Conservation (phyloP, 768 basidiomycete species). For the Boletus pseudo-olivaceus region DNA sequence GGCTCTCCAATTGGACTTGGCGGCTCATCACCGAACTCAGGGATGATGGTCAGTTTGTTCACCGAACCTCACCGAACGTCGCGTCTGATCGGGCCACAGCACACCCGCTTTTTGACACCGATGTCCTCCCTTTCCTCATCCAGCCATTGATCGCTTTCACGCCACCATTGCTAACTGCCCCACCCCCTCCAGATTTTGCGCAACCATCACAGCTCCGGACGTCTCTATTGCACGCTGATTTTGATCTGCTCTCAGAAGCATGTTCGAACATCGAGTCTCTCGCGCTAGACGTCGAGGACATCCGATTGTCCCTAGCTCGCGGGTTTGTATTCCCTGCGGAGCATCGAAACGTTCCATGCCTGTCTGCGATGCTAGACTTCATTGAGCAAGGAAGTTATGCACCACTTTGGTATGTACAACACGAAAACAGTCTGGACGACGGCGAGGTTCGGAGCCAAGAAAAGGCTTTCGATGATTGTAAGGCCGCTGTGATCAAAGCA, state of each 20-base stretch:
- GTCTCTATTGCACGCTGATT: constrained; percentile 58
- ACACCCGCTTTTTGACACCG: constrained; percentile 55
- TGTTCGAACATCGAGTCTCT: constrained; percentile 77
- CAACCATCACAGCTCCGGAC: constrained; percentile 40
- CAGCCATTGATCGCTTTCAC: constrained; percentile 57
- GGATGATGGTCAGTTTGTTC: constrained; percentile 55
- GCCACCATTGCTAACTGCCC: constrained; percentile 45
- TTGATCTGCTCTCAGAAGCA: constrained; percentile 68
- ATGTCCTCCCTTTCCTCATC: constrained; percentile 61
- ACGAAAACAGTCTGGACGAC: constrained; percentile 31
- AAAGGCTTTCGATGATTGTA: constrained; percentile 76
- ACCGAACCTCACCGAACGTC: not conserved
- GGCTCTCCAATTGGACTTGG: constrained; percentile 76
- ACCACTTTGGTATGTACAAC: constrained; percentile 53
- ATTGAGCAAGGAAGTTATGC: constrained; percentile 71
- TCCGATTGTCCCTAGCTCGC: constrained; percentile 68
- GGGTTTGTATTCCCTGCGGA: constrained; percentile 57
- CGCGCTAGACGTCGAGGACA: constrained; percentile 72
- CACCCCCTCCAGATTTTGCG: constrained; percentile 38
- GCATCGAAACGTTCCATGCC: constrained; percentile 53
- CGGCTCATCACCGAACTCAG: constrained; percentile 67
- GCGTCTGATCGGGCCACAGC: constrained; percentile 32
- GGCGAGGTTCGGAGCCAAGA: constrained; percentile 57
- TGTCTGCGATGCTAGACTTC: constrained; percentile 65
- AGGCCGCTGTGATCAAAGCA: constrained; percentile 80